Conservation (phyloP, 2,329 filamentous ascomycete species). For the Triangularia verruculosa region DNA sequence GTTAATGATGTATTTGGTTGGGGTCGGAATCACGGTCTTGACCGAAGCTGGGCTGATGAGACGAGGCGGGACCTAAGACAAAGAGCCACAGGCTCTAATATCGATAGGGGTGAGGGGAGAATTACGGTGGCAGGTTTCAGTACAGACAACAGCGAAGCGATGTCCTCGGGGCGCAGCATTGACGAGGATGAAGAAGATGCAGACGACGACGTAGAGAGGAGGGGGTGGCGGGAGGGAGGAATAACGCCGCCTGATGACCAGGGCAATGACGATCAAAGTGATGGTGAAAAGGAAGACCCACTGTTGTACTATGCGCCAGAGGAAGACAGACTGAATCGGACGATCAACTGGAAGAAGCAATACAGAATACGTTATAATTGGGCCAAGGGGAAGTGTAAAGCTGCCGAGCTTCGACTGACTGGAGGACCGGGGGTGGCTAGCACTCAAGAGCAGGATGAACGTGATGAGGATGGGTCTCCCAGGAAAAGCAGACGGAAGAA, state of each 20-base stretch:
- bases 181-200: neutral
- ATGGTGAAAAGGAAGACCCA: neutral
- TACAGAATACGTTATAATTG: conserved; percentile 91
- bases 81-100: neutral
- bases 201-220: neutral
- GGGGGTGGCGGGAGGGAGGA: neutral
- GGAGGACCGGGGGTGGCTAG: conserved; percentile 19
- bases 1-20: neutral
- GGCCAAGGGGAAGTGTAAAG: conserved; percentile 75
- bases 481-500: conserved; percentile 46
- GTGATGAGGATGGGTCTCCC: neutral
- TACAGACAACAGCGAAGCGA: neutral
- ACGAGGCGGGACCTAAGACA: neutral
- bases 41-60: conserved; percentile 41
- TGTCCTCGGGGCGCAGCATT: neutral
- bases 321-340: conserved; percentile 42
- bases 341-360: conserved; percentile 79
- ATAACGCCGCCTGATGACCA: neutral
- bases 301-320: neutral
- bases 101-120: neutral
- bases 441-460: neutral
- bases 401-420: conserved; percentile 65
- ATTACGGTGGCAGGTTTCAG: neutral
- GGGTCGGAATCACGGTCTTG: conserved; percentile 21
- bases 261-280: neutral